phyloP scores from a whole-genome alignment of 148 eudicot species.

The Camellia japonica region DNA sequence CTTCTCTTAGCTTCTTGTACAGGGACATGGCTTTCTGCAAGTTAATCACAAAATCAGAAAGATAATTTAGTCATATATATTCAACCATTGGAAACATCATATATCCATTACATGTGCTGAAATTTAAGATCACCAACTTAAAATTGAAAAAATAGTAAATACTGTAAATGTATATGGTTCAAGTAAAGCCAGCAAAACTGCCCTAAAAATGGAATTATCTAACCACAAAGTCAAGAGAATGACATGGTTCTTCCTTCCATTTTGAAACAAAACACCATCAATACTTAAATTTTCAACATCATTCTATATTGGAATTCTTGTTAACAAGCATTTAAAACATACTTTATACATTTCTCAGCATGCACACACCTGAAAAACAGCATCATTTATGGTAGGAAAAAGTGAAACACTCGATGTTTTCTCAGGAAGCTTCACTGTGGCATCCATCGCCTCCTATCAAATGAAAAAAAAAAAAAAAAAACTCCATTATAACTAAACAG shows the following conservation, averaged over 20 bases:
- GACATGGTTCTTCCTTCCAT: neutral
- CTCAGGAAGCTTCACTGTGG: conserved; percentile 29
- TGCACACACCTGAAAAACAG: conserved; percentile 64
- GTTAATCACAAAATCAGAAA: neutral
- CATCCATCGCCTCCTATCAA: conserved; percentile 38
- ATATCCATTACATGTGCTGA: neutral
- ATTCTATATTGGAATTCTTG: neutral
- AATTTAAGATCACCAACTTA: neutral
- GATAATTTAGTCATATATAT: neutral
- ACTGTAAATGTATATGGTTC: too few relatives aligned
- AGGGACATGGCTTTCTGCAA: conserved; percentile 59
- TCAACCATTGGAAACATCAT: neutral
- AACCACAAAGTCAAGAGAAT: neutral
- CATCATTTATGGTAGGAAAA: conserved; percentile 49
- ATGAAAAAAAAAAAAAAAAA: neutral
- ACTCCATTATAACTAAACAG: neutral
- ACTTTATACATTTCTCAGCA: neutral
- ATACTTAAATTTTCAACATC: too few relatives aligned
- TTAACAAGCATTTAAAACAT: neutral
- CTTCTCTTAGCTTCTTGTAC: conserved; percentile 39
- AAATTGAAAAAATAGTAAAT: neutral
- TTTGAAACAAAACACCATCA: neutral
- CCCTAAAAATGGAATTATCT: neutral
- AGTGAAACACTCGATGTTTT: conserved; percentile 33
- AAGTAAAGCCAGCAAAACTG: neutral